Percentiles rank a stretch among this genome's conserved stretches.
phyloP scores from a whole-genome alignment of 345 rosid genomes.

The Gossypium longicalyx region DNA sequence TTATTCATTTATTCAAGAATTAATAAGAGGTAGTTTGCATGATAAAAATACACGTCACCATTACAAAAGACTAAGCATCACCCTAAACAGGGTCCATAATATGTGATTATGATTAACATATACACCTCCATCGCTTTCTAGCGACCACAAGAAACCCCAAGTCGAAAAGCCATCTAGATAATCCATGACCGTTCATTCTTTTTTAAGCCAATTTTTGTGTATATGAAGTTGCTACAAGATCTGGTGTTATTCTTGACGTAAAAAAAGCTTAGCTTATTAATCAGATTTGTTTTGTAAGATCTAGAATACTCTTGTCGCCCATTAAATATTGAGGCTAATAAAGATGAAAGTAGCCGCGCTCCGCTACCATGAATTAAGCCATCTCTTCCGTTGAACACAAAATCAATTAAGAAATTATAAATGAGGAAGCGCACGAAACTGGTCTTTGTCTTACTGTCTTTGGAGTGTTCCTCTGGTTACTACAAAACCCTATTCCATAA shows the following conservation, averaged over 20 bases:
- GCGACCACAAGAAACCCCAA: slow-evolving; percentile 11
- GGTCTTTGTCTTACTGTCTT: slow-evolving; percentile 27
- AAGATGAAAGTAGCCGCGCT: background rate
- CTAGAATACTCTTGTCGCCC: background rate
- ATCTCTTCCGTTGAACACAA: slow-evolving; percentile 11
- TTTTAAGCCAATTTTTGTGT: background rate
- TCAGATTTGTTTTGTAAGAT: background rate
- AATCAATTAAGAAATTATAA: background rate
- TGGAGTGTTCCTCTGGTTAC: slow-evolving; percentile 36
- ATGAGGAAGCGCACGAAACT: slow-evolving; percentile 30
- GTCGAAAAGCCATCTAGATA: background rate
- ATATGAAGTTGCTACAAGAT: background rate
- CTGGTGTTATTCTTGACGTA: background rate
- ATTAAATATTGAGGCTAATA: background rate
- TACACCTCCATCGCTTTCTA: slow-evolving; percentile 2
- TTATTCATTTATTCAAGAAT: background rate
- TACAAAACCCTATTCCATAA: slow-evolving; percentile 13
- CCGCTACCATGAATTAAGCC: slow-evolving; percentile 20
- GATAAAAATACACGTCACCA: background rate
- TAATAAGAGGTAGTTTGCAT: background rate
- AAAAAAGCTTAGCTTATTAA: background rate
- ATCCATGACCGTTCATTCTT: background rate
- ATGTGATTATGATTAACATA: background rate
- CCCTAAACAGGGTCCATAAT: background rate
- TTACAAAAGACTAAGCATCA: background rate